Evolutionary conservation across 805 yeast species (phyloP).

Genomic region (Wickerhamomyces xylosicus): DNA sequence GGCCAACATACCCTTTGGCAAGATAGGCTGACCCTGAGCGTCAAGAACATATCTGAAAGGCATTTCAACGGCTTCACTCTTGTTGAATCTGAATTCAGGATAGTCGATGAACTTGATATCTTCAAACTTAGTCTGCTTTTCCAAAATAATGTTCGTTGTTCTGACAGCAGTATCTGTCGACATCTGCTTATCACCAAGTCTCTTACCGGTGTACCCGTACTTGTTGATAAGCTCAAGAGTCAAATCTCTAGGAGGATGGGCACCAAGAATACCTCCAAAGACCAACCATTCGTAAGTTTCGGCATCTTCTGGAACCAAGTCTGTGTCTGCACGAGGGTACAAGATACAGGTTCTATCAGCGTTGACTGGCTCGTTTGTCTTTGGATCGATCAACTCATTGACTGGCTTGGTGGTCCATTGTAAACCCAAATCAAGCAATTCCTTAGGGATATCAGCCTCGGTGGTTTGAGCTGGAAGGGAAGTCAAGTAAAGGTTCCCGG

Average conservation of each 20-base stretch:
- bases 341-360: slow-evolving; percentile 64
- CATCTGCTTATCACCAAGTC: slow-evolving; percentile 87
- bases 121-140: slow-evolving; percentile 46
- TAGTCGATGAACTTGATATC: slow-evolving; percentile 80
- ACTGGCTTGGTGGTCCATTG: slow-evolving; percentile 79
- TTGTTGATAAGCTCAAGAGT: slow-evolving; percentile 78
- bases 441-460: slow-evolving; percentile 51
- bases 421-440: slow-evolving; percentile 49
- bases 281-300: slow-evolving; percentile 73
- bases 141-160: slow-evolving; percentile 75
- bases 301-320: slow-evolving; percentile 62
- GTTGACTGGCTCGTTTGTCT: slow-evolving; percentile 26
- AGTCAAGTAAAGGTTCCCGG: slow-evolving; percentile 60
- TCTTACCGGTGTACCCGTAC: slow-evolving; percentile 79
- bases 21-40: slow-evolving; percentile 55
- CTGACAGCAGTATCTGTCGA: slow-evolving; percentile 96
- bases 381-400: slow-evolving; percentile 26
- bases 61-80: slow-evolving; percentile 93
- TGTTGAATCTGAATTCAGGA: slow-evolving; percentile 84
- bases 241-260: slow-evolving; percentile 85
- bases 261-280: slow-evolving; percentile 94
- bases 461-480: slow-evolving; percentile 63
- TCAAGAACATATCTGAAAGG: slow-evolving; percentile 87
- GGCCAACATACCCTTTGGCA: slow-evolving; percentile 87
- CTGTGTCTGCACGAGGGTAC: slow-evolving; percentile 79